These are phyloP conservation scores for Fusarium coicis DNA, from an alignment of 2,329 filamentous ascomycete genomes.

Conservation along the genomic window DNA sequence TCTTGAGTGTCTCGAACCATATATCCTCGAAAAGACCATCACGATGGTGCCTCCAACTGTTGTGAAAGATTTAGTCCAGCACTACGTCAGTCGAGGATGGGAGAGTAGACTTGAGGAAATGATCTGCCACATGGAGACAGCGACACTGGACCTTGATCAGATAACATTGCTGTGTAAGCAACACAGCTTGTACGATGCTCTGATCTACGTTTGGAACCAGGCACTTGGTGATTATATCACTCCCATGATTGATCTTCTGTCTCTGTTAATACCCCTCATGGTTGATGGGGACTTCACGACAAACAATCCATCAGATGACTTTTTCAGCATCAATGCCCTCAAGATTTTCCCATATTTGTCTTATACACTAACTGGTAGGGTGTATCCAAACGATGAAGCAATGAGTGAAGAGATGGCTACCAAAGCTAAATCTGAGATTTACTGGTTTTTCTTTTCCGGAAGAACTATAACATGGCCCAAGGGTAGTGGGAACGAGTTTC, in stretches of 20 bases:
- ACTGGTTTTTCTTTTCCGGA: constrained; percentile 93
- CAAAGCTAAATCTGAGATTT: constrained; percentile 86
- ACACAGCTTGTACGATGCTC: constrained; percentile 90
- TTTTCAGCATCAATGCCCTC: constrained; percentile 76
- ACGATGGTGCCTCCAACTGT: constrained; percentile 81
- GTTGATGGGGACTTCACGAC: constrained; percentile 64
- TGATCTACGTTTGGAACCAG: constrained; percentile 97
- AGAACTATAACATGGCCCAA: constrained; percentile 80
- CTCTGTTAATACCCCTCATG: constrained; percentile 71
- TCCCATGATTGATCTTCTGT: constrained; percentile 84
- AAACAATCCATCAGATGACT: constrained; percentile 68
- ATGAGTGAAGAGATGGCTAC: constrained; percentile 78
- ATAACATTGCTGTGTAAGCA: constrained; percentile 91
- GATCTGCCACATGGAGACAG: constrained; percentile 90
- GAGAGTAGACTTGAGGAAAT: constrained; percentile 89
- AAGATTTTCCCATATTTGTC: constrained; percentile 97
- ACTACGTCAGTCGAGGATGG: constrained; percentile 81
- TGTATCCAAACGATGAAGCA: constrained; percentile 86
- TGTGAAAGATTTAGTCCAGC: constrained; percentile 84
- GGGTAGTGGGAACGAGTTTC: constrained; percentile 67
- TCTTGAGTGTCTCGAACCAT: constrained; percentile 87
- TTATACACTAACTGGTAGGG: constrained; percentile 86
- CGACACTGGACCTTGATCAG: constrained; percentile 93
- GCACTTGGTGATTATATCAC: constrained; percentile 90
- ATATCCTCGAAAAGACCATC: constrained; percentile 83